Evolutionary conservation across 202 grass and related monocot genomes (phyloP), one percentile per base, ranked within the genome.

Genomic region (Bolboschoenoplectus hybrid): DNA sequence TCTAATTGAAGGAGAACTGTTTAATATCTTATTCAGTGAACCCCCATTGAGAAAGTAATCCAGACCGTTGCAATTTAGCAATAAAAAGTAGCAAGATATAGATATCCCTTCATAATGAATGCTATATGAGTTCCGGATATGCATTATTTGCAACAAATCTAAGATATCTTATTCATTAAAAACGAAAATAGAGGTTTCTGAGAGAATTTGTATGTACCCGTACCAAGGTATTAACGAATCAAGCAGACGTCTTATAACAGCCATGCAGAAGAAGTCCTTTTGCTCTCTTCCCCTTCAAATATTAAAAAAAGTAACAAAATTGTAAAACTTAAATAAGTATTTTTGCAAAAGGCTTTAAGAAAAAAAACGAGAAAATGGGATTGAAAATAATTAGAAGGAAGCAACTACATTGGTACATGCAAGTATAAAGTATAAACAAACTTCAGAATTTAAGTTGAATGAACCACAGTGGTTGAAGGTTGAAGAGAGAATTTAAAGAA

Each of bases 161-260:
- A 26, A 26, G 26, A 26, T 26, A 26, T 26, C 26, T 26, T 26
- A 26, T 26, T 26, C 26, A 26, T 26, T 26, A 80, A 32, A 67
- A 7, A 36, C 63, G 19, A 2, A 52, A 72, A 84, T n/a, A 61
- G 57, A 67, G 44, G 13, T 26, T 26, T 26, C 26, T 26, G 46
- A 41, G 0, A 16, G 17, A 52, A 7, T 56, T 71, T 73, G 40
- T 5, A 19, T 58, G 53, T 45, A 81, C 32, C 53, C 40, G 53
- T 81, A 62, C 77, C 77, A 44, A 9, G 35, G 32, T 44, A 40
- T 41, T 41, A 81, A 43, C 7, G 53, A 81, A 61, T 81, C 77
- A 14, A 81, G 57, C 77, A 58, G 9, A 44, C 7, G 62, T 35
- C 53, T 81, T 62, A 62, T 26, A 62, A 81, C 5, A 56, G 7